Conservation (phyloP, 208 protist species). For the Porcisia hertigi region DNA sequence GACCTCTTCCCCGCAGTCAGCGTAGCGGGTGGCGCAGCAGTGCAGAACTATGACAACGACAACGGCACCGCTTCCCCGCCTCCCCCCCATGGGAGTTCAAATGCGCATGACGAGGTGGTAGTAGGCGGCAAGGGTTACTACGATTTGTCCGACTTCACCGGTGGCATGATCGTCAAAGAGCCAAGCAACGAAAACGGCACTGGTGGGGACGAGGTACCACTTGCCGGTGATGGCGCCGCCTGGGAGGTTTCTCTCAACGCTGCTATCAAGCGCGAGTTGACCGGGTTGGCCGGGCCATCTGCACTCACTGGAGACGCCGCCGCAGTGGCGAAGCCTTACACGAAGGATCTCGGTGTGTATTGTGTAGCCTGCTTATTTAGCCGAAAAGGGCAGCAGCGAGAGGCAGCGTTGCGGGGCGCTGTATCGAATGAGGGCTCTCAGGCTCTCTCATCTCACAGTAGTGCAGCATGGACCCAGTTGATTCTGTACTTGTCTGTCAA, state of each 20-base stretch:
- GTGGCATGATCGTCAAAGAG: slow-evolving; percentile 4
- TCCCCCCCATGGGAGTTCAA: background rate
- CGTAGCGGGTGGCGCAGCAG: background rate
- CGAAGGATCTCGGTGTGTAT: slow-evolving; percentile 72
- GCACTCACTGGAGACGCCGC: slow-evolving; percentile 45
- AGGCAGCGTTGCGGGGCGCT: slow-evolving; percentile 72
- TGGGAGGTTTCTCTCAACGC: slow-evolving; percentile 80
- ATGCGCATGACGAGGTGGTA: slow-evolving; percentile 63
- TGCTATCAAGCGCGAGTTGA: slow-evolving; percentile 42
- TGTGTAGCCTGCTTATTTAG: slow-evolving; percentile 74
- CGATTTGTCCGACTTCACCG: slow-evolving; percentile 40
- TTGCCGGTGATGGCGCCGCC: slow-evolving; percentile 39
- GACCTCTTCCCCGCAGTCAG: background rate
- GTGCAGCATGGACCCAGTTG: slow-evolving; percentile 33
- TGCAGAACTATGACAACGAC: background rate
- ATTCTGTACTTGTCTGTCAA: slow-evolving; percentile 69
- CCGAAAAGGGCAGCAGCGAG: slow-evolving; percentile 63
- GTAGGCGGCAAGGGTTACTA: slow-evolving; percentile 71
- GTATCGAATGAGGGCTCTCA: slow-evolving; percentile 48
- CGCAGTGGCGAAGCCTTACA: slow-evolving; percentile 42
- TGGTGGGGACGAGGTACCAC: slow-evolving; percentile 28
- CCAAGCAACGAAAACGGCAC: slow-evolving; percentile 1
- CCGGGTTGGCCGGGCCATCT: slow-evolving; percentile 35
- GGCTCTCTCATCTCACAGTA: slow-evolving; percentile 48
- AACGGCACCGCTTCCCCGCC: background rate